Evolutionary conservation across 2,329 filamentous ascomycete species (phyloP), one percentile per base, ranked within the genome.

Genomic region (Fusarium pseudograminearum): DNA sequence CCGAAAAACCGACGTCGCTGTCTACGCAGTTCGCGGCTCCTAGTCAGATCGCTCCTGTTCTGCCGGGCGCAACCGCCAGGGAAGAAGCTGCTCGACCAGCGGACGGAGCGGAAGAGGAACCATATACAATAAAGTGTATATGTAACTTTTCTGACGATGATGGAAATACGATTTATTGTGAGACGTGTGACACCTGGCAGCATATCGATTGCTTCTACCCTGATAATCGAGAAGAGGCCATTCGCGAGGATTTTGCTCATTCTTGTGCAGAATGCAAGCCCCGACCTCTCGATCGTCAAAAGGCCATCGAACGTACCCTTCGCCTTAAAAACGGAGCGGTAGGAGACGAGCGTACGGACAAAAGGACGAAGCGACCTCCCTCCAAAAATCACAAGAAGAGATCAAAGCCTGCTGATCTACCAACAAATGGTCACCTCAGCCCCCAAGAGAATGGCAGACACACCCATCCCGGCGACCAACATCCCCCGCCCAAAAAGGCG

Each of bases 61-160:
- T 72, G 18, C 61, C 56, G 44, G 75, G 66, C 62, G 69, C 74
- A 61, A 77, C 78, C 64, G 72, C 78, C 73, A 79, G 78, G 58
- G 80, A 83, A 70, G 81, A 84, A 65, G 73, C 77, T 61, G 73
- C 79, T 61, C 80, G 79, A 60, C 84, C 84, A 80, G 79, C 80
- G 72, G 86, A 90, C 80, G 79, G 81, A 59, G 81, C 79, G 64
- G 89, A 90, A 76, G 92, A 94, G 81, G 92, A 95, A 80, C 91
- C 91, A 20, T 97, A 97, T 80, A 97, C 93, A 63, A 98, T 98
- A 84, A 97, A 97, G 85, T 99, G 96, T 87, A 97, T 98, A 75
- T 99, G 96, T 83, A 90, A 90, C 79, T 98, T 92, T 81, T 84
- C 89, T 79, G 94, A 97, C 83, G 96, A 99, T 85, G 96, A 99